Percentiles rank a stretch among this genome's conserved stretches.
Evolutionary conservation across 73 alveolate species (phyloP).

Genomic region (Stentor roeselii): DNA sequence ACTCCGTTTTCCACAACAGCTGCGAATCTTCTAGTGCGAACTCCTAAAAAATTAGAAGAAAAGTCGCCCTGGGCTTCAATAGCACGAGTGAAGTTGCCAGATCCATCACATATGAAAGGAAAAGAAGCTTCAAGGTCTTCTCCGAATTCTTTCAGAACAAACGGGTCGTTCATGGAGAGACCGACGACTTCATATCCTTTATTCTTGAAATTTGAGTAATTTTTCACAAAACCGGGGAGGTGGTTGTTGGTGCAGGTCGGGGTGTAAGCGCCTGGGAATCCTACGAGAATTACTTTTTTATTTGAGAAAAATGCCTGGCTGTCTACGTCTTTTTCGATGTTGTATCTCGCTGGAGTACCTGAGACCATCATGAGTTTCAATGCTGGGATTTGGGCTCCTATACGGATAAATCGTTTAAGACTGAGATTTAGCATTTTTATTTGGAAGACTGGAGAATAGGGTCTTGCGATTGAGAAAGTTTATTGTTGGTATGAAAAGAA

Average conservation of each 20-base stretch:
- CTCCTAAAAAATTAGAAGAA: constrained; percentile 16
- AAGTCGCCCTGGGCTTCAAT: constrained; percentile 41
- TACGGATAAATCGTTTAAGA: neutral
- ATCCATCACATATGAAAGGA: constrained; percentile 48
- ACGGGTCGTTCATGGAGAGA: constrained; percentile 50
- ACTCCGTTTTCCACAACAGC: constrained; percentile 38
- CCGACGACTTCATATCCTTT: constrained; percentile 43
- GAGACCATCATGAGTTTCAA: neutral
- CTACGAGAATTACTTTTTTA: constrained; percentile 41
- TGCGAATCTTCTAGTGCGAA: constrained; percentile 45
- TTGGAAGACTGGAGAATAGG: too few relatives aligned
- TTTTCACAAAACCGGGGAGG: constrained; percentile 32
- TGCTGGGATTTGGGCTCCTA: neutral
- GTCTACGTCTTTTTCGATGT: constrained; percentile 27
- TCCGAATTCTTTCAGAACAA: constrained; percentile 43
- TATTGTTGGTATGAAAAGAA: too few relatives aligned
- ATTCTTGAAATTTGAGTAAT: neutral
- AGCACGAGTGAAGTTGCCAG: constrained; percentile 32
- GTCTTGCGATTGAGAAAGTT: too few relatives aligned
- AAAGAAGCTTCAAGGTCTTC: constrained; percentile 24
- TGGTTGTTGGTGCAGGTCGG: constrained; percentile 48
- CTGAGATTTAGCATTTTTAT: neutral
- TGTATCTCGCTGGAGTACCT: neutral
- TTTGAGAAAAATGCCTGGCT: constrained; percentile 7
- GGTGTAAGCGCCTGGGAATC: constrained; percentile 57